Evolutionary conservation across 208 protist species (phyloP).

Genomic region (Acanthamoeba sp.): DNA sequence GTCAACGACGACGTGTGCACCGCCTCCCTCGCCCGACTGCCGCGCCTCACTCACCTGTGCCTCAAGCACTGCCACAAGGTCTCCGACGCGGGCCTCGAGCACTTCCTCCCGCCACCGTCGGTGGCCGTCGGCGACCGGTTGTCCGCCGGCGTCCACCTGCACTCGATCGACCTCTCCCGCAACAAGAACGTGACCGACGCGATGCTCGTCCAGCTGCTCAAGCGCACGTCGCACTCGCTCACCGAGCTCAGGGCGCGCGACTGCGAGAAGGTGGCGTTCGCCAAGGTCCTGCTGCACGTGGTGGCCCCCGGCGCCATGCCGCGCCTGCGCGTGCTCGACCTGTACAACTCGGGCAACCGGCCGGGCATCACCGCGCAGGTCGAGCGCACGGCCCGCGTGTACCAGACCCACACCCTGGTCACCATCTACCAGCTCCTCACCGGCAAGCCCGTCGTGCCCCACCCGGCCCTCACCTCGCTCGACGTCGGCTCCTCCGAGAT

Average conservation of each 20-base stretch:
- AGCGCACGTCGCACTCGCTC: not conserved
- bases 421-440: constrained; percentile 22
- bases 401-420: constrained; percentile 27
- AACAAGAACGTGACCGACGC: constrained; percentile 51
- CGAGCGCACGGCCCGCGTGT: not conserved
- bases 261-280: constrained; percentile 54
- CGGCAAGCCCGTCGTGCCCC: constrained; percentile 1
- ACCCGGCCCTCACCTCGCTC: not conserved
- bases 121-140: no score
- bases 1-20: constrained; percentile 4
- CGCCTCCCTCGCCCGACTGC: not conserved
- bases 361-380: not conserved
- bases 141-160: not conserved
- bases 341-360: constrained; percentile 62
- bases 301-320: not conserved
- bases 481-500: constrained; percentile 44
- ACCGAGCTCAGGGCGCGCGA: constrained; percentile 1
- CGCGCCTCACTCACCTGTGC: not conserved
- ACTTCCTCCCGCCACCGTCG: not conserved
- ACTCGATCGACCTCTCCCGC: not conserved
- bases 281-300: not conserved
- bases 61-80: constrained; percentile 42
- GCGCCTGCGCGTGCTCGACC: constrained; percentile 28
- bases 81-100: not conserved
- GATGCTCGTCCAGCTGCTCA: constrained; percentile 39